These are phyloP conservation scores for Macrocybe gigantea DNA, from an alignment of 768 basidiomycete species.

Conservation along the genomic window DNA sequence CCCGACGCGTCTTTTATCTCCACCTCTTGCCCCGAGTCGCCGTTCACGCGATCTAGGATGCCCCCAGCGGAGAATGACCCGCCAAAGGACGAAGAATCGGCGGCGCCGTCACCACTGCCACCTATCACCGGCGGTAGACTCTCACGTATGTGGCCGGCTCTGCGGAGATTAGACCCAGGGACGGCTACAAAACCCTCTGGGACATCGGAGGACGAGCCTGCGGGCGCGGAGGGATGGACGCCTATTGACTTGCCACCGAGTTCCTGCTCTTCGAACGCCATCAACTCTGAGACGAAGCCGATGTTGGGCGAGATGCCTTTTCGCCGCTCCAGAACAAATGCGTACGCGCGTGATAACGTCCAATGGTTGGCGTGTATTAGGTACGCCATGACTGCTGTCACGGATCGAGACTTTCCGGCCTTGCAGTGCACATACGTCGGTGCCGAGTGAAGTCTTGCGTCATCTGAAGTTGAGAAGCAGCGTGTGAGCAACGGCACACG, in stretches of 20 bases:
- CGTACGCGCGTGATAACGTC: constrained; percentile 88
- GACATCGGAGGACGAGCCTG: constrained; percentile 17
- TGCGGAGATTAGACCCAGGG: constrained; percentile 30
- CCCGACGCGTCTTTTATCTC: constrained; percentile 85
- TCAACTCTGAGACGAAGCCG: constrained; percentile 94
- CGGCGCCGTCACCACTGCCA: constrained; percentile 13
- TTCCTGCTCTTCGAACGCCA: constrained; percentile 93
- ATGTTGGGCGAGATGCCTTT: constrained; percentile 97
- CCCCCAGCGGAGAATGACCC: constrained; percentile 32
- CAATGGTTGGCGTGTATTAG: constrained; percentile 97
- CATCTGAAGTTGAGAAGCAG: constrained; percentile 47
- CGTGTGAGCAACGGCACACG: background rate
- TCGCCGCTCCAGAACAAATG: constrained; percentile 86
- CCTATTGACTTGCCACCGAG: constrained; percentile 72
- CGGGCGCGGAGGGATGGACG: constrained; percentile 39
- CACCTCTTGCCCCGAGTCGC: constrained; percentile 74
- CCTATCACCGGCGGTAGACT: constrained; percentile 52
- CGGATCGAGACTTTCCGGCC: constrained; percentile 92
- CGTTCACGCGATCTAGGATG: constrained; percentile 40
- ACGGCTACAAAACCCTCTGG: constrained; percentile 40
- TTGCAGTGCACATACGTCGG: constrained; percentile 96
- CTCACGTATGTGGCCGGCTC: constrained; percentile 66
- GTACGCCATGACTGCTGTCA: constrained; percentile 95
- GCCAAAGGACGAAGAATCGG: background rate
- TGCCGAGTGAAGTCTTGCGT: constrained; percentile 82